Base-by-base conservation (phyloP, 2,329 filamentous ascomycete species). In the Aspergillus awamori region DNA sequence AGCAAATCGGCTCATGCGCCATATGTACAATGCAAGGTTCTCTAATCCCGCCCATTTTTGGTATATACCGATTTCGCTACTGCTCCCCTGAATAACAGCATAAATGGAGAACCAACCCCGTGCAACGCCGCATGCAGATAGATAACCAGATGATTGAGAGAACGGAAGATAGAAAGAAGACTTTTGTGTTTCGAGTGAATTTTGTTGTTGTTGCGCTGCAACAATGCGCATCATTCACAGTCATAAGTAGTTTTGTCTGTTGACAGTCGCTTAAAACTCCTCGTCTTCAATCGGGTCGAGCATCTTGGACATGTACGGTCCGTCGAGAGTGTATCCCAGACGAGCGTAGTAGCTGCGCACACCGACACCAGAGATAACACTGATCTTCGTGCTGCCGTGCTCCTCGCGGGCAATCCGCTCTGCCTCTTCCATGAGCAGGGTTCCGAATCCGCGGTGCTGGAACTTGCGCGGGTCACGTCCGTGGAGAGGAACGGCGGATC, bases 371-470 rank as follows among this genome's bases (percentile, higher is more conserved):
- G 93, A 97, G 63, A 99, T 99, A 67, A 99, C 93, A 72, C 92
- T 95, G 59, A 99, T 92, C 83, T 99, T 99, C 63, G 85, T 84
- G 69, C 93, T 97, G 5, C 93, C 91, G 73, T 99, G 95, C 79
- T 99, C 95, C 66, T 97, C 90, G 58, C 92, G 86, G 0, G 96
- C 94, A 66, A 99, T 99, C 55, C 93, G 85, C 80, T 98, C 95
- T 0, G 95, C 96, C 79, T 98, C 94, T 73, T 98, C 94, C 96
- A 99, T 99, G 67, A 99, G 74, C 63, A 99, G 77, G 1, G 95
- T 99, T 52, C 95, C 95, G 68, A 96, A 99, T 0, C 95, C 95
- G 75, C 97, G 95, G 79, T 99, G 95, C 80, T 99, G 95, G 79
- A 98, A 98, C 79, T 98, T 98, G 77, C 91, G 89, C 20, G 94